Evolutionary conservation across 352 stramenopile genomes (phyloP), one percentile per base, ranked within the genome.

Genomic region (Phytopythium sindhum): DNA sequence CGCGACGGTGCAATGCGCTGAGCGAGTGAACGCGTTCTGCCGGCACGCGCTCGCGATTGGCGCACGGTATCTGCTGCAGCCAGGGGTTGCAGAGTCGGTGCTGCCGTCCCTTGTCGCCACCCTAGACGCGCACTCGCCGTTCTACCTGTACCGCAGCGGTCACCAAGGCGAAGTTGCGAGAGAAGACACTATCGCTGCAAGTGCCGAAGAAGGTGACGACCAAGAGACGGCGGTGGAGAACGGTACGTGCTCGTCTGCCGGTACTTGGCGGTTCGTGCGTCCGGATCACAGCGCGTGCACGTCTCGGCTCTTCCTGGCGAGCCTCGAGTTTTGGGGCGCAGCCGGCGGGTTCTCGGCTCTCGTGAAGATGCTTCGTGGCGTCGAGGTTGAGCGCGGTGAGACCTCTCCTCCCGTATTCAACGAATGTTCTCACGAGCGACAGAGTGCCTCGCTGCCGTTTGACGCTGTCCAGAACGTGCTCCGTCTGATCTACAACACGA

Each of bases 391-490:
- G 3, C 48, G 51, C 28, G 28, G 10, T 3, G 11, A 53, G 24
- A 21, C 23, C 10, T n/a, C 23, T 26, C 24, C 4, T 23, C 8
- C 24, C 12, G 4, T 12, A 24, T n/a, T 8, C 19, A 9, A 12
- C 17, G 48, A 23, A 7, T 14, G 28, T 8, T 56, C 31, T 28
- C 54, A 21, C 21, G 15, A 60, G 14, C 10, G 2, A 1, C n/a
- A 44, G 14, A 45, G 0, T 9, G 10, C 14, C 2, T 37, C 23
- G 6, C 35, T 60, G 2, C 61, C 70, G 17, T 86, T 91, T 55
- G 81, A 90, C n/a, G 69, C 66, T 0, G 57, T 90, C 29, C 81
- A 82, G 29, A 80, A 71, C 56, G 61, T 90, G 14, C 75, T 88
- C 29, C 76, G 81, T 0, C 66, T 66, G n/a, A 15, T 93, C 1